Percentiles rank a stretch among this genome's conserved stretches.
Conservation (phyloP, 192 early-diverging fungal species). For the Umbelopsis isabellina region DNA sequence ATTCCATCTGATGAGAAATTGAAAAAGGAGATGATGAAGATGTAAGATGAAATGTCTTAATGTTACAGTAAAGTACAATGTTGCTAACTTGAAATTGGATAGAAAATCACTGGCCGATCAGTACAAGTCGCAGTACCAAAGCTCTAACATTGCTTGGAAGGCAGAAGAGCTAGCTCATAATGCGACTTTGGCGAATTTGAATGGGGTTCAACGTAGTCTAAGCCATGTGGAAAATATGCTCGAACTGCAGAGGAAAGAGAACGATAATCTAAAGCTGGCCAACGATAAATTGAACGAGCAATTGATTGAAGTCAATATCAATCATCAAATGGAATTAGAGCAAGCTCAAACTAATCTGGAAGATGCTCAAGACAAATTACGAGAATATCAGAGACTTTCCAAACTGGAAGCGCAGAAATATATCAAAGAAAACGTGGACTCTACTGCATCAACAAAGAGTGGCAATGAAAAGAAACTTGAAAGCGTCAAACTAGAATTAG, state of each 20-base stretch:
- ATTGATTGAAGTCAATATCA: background rate
- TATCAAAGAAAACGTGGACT: too few species aligned
- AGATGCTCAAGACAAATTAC: background rate
- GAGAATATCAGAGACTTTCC: too few species aligned
- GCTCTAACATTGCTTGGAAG: background rate
- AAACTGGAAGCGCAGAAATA: too few species aligned
- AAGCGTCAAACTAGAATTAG: too few species aligned
- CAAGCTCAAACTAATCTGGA: background rate
- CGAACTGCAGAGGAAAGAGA: background rate
- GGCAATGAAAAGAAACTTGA: too few species aligned
- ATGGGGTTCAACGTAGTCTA: background rate
- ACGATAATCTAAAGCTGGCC: background rate
- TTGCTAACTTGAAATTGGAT: background rate
- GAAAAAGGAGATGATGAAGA: conserved; percentile 1
- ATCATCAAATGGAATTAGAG: conserved; percentile 12
- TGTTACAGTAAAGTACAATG: background rate
- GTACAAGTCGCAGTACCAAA: background rate
- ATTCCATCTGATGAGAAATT: conserved; percentile 6
- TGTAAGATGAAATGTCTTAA: background rate
- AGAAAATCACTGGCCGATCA: conserved; percentile 4
- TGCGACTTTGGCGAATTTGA: background rate
- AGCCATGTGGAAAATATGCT: background rate
- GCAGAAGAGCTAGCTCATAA: background rate
- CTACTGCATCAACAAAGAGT: too few species aligned
- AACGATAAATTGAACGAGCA: conserved; percentile 7